These are phyloP conservation scores for Stylosanthes scabra DNA, from an alignment of 331 rosid species.

Conservation along the genomic window DNA sequence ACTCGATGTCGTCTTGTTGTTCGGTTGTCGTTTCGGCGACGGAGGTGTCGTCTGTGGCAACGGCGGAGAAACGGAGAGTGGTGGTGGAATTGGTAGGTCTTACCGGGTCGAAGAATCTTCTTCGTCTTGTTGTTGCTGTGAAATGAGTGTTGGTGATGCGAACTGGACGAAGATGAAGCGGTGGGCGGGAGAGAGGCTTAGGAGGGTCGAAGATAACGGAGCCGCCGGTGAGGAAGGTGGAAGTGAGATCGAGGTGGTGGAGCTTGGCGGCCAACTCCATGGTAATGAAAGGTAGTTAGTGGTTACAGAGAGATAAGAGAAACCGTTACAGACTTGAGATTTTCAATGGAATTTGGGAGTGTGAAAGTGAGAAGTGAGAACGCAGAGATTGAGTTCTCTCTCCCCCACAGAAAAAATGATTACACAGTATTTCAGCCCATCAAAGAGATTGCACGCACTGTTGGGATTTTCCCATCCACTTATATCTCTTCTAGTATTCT, in stretches of 20 bases:
- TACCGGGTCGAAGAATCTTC: slow-evolving; percentile 35
- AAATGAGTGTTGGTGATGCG: slow-evolving; percentile 34
- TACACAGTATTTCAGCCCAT: slow-evolving; percentile 25
- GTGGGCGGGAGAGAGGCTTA: slow-evolving; percentile 40
- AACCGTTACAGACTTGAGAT: too few species aligned
- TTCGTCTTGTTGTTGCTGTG: slow-evolving; percentile 10
- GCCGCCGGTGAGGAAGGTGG: slow-evolving; percentile 66
- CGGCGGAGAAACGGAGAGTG: slow-evolving; percentile 48
- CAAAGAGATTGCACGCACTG: background rate
- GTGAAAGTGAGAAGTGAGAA: background rate
- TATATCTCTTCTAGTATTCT: too few species aligned
- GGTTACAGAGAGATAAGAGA: background rate
- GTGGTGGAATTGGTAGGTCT: slow-evolving; percentile 31
- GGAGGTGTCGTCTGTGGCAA: slow-evolving; percentile 51
- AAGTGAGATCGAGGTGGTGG: slow-evolving; percentile 67
- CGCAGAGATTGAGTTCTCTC: slow-evolving; percentile 1
- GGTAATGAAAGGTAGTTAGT: background rate
- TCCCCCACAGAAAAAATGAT: slow-evolving; percentile 23
- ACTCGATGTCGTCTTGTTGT: slow-evolving; percentile 66
- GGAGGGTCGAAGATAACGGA: slow-evolving; percentile 57
- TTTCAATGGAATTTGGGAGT: background rate
- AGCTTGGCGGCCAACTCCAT: slow-evolving; percentile 77
- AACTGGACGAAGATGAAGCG: slow-evolving; percentile 27
- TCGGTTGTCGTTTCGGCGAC: slow-evolving; percentile 46
- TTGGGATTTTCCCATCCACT: background rate